Conservation (phyloP, 345 rosid genomes). For the Hevea brasiliensis region DNA sequence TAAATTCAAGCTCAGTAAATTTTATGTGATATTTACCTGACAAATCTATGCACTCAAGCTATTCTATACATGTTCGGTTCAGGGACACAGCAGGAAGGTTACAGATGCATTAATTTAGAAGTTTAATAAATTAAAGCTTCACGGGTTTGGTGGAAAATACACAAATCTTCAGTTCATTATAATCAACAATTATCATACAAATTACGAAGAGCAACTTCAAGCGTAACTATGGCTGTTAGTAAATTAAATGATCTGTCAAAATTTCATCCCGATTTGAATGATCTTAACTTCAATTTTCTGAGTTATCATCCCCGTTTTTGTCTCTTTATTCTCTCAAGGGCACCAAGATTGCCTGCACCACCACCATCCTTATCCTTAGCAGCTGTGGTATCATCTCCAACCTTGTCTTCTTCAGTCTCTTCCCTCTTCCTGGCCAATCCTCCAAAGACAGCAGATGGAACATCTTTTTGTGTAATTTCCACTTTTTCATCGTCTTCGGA, state of each 20-base stretch:
- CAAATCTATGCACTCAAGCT: no score
- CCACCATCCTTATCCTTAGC: constrained; percentile 32
- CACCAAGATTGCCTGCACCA: constrained; percentile 58
- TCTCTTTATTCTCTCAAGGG: constrained; percentile 80
- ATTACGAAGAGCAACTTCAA: neutral
- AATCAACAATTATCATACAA: constrained; percentile 4
- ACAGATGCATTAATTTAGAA: no score
- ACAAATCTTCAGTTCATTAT: neutral
- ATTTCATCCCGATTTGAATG: neutral
- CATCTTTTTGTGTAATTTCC: constrained; percentile 75
- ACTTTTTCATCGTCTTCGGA: constrained; percentile 64
- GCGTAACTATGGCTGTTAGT: neutral
- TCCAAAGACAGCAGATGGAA: constrained; percentile 81
- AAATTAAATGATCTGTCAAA: neutral
- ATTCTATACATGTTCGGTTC: no score
- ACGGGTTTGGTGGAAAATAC: neutral
- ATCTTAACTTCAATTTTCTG: neutral
- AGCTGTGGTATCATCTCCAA: constrained; percentile 18
- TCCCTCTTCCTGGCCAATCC: constrained; percentile 76
- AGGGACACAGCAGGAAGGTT: no score
- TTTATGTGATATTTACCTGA: no score
- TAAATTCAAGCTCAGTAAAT: no score
- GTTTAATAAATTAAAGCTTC: no score
- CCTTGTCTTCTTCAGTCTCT: constrained; percentile 30
- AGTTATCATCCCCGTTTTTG: constrained; percentile 36